Percentiles rank a stretch among this genome's conserved stretches.
These are phyloP conservation scores for Amylocarpus encephaloides DNA, from an alignment of 2,329 filamentous ascomycete species.

Conservation along the genomic window DNA sequence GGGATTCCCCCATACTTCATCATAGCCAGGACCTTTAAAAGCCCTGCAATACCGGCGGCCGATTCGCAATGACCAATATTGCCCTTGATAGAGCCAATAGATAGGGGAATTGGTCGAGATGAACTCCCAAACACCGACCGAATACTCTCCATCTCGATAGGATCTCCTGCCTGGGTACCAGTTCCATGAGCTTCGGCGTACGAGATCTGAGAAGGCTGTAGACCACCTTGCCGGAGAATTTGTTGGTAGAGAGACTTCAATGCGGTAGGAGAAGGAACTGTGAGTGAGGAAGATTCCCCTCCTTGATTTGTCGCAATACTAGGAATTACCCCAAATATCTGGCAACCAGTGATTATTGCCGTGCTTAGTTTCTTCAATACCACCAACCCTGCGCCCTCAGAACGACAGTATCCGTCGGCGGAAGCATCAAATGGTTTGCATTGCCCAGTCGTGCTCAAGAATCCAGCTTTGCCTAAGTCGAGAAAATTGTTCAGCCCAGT, in stretches of 20 bases:
- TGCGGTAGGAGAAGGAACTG: conserved; percentile 41
- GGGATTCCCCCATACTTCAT: conserved; percentile 22
- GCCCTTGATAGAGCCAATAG: conserved; percentile 31
- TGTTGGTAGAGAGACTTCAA: conserved; percentile 28
- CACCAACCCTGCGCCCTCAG: conserved; percentile 51
- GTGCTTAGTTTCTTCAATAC: conserved; percentile 51
- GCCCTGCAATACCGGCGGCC: conserved; percentile 36
- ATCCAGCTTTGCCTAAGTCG: not conserved
- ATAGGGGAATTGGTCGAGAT: not conserved
- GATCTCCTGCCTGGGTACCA: conserved; percentile 26
- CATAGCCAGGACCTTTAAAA: conserved; percentile 40
- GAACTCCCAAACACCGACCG: conserved; percentile 25
- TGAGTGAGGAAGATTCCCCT: conserved; percentile 49
- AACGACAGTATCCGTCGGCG: conserved; percentile 13
- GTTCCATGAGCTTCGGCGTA: conserved; percentile 33
- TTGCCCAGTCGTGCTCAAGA: conserved; percentile 31
- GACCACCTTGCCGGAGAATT: not conserved
- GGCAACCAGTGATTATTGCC: conserved; percentile 51
- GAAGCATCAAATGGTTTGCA: conserved; percentile 33
- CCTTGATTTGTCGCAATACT: conserved; percentile 49
- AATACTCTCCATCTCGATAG: conserved; percentile 18
- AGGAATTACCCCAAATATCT: conserved; percentile 48
- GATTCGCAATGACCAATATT: conserved; percentile 41
- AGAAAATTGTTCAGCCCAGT: not conserved
- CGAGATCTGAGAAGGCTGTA: not conserved